Base-by-base conservation (phyloP, 768 basidiomycete species). In the Psilocybe sp. region DNA sequence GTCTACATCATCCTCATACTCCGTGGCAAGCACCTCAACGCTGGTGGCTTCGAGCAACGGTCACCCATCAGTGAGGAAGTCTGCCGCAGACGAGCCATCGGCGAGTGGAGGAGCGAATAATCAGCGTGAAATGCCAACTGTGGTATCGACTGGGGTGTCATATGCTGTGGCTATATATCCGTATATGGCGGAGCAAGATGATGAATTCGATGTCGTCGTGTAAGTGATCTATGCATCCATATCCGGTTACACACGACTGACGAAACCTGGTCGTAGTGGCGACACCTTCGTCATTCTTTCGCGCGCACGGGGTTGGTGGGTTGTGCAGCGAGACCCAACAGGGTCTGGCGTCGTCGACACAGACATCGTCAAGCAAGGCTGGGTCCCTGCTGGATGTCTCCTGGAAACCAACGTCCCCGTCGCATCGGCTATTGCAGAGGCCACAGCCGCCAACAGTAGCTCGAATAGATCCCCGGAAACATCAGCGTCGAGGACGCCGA, bases 101-200 rank as follows among this genome's bases (percentile, higher is more conserved):
- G 58, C 20, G 47, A 54, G 55, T 34, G 58, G 52, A 28, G 45
- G 34, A 23, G 41, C 42, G 13, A 43, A 43, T 9, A 62, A 51
- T 33, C 54, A 59, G 35, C 54, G 66, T 50, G 66, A 65, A 42
- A 67, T 67, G 52, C 64, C 65, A 1, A 60, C 58, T 10, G 43
- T 44, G 60, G 73, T 35, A 57, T 70, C 69, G n/a, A 69, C 67
- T 44, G 84, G 82, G 12, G 78, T 94, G 15, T 94, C 93, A 10
- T 99, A 97, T 62, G 95, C 96, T 2, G 92, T 99, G 32, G 93
- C 95, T 28, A 98, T 98, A 58, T 98, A 99, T 63, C 97, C 97
- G 40, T 98, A 99, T 67, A 89, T 95, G 82, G 94, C 96, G 5
- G 97, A 98, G 68, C 88, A 97, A 64, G 93, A 97, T 50, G 97